Conservation (phyloP, 208 protist genomes). For the Trypanosomatidae sp. region DNA sequence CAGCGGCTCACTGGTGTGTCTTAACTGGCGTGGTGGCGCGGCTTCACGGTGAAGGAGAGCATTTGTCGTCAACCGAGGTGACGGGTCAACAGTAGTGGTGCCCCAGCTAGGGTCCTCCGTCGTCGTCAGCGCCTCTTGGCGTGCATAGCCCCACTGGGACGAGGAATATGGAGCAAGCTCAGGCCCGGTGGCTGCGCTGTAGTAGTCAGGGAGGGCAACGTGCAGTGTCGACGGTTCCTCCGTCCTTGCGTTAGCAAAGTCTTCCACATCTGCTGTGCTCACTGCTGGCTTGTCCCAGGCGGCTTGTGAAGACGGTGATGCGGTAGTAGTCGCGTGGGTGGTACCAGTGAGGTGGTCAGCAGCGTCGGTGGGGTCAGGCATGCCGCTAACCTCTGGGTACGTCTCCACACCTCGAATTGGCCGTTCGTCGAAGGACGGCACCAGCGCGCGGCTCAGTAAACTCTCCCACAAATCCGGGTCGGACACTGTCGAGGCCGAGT, state of each 20-base stretch:
- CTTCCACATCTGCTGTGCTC: constrained; percentile 22
- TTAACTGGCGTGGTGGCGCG: not conserved
- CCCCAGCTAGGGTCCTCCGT: not conserved
- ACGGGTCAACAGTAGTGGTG: constrained; percentile 9
- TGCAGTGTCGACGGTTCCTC: constrained; percentile 6
- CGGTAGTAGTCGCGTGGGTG: not conserved
- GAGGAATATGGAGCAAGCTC: not conserved
- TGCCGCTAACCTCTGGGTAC: not conserved
- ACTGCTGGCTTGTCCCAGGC: not conserved
- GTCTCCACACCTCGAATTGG: not conserved
- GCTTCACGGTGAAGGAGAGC: constrained; percentile 10
- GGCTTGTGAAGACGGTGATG: not conserved
- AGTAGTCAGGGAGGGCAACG: constrained; percentile 19
- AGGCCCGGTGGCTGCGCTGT: not conserved
- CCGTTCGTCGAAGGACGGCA: not conserved
- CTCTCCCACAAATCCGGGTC: constrained; percentile 26
- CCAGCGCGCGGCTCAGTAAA: constrained; percentile 6
- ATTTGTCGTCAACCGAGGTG: constrained; percentile 25
- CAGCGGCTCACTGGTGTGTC: too few species aligned
- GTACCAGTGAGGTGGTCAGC: not conserved
- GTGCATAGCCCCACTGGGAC: not conserved
- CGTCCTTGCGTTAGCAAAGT: not conserved
- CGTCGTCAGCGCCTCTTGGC: not conserved
- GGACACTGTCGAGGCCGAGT: constrained; percentile 23
- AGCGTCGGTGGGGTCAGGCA: not conserved